Percentiles rank a stretch among this genome's conserved stretches.
phyloP scores from a whole-genome alignment of 2,329 filamentous ascomycete genomes.

The Claviceps sp. region DNA sequence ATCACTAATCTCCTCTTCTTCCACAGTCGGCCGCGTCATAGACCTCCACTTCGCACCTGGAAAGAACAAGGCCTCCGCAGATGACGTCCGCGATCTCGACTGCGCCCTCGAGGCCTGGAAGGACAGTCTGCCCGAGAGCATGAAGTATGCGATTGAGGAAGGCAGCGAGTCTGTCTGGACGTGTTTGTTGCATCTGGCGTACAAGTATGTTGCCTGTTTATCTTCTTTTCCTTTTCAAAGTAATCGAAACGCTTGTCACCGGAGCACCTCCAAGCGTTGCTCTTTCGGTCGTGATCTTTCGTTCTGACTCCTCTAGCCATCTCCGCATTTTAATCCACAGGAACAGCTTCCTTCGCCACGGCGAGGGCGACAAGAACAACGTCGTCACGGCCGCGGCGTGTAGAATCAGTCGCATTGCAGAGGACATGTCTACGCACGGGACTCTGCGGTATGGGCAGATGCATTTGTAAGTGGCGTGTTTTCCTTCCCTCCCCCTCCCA shows the following conservation, averaged over 20 bases:
- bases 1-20: too few species aligned
- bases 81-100: conserved; percentile 17
- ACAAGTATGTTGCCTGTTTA: conserved; percentile 16
- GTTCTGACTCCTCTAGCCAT: conserved; percentile 12
- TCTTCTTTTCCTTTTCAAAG: too few species aligned
- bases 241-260: too few species aligned
- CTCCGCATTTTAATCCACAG: conserved; percentile 23
- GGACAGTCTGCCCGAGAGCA: conserved; percentile 17
- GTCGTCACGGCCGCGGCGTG: conserved; percentile 20
- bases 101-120: conserved; percentile 20
- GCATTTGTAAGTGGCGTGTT: conserved; percentile 18
- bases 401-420: conserved; percentile 23
- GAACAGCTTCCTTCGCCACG: conserved; percentile 18
- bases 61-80: conserved; percentile 14
- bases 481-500: too few species aligned
- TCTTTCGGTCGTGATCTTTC: neutral
- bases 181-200: conserved; percentile 23
- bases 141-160: conserved; percentile 19
- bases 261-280: too few species aligned
- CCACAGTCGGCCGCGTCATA: conserved; percentile 20
- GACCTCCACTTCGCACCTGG: conserved; percentile 24
- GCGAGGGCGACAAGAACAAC: conserved; percentile 15
- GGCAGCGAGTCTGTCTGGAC: conserved; percentile 22
- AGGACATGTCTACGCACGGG: conserved; percentile 23
- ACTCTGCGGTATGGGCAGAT: conserved; percentile 24